These are phyloP conservation scores for Xylaria palmicola DNA, from an alignment of 495 filamentous ascomycete species.

Conservation along the genomic window DNA sequence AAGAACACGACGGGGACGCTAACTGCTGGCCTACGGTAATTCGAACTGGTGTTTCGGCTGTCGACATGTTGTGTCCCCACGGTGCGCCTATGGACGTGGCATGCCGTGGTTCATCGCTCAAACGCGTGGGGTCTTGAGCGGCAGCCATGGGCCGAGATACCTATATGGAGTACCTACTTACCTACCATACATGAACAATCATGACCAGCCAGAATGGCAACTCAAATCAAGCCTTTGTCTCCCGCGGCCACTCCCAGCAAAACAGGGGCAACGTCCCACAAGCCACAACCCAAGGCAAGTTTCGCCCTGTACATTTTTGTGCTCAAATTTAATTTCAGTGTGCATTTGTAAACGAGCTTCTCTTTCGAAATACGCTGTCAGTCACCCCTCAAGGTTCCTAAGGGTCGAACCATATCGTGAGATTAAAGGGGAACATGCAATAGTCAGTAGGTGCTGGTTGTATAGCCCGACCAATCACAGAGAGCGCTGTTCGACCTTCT, in stretches of 20 bases:
- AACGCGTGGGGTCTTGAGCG: conserved; percentile 4
- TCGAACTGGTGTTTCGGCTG: background rate
- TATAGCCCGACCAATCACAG: background rate
- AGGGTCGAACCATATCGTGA: no score
- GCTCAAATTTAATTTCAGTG: no score
- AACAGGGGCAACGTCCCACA: background rate
- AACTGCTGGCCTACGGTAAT: no score
- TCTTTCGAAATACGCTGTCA: background rate
- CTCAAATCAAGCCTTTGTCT: background rate
- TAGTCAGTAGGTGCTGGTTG: background rate
- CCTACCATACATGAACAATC: background rate
- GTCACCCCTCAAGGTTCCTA: no score
- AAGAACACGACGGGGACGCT: no score
- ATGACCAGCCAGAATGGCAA: background rate
- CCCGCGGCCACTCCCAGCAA: background rate
- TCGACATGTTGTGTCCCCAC: background rate
- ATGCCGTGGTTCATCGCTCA: conserved; percentile 1
- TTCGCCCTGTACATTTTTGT: no score
- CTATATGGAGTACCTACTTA: background rate
- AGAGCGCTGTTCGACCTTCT: background rate
- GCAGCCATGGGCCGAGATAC: background rate
- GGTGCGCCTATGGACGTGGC: background rate
- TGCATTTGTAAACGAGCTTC: background rate
- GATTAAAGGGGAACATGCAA: no score
- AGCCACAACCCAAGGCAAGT: no score